Conservation (phyloP, 2,329 filamentous ascomycete species). For the Calonectria pseudoturangicola region DNA sequence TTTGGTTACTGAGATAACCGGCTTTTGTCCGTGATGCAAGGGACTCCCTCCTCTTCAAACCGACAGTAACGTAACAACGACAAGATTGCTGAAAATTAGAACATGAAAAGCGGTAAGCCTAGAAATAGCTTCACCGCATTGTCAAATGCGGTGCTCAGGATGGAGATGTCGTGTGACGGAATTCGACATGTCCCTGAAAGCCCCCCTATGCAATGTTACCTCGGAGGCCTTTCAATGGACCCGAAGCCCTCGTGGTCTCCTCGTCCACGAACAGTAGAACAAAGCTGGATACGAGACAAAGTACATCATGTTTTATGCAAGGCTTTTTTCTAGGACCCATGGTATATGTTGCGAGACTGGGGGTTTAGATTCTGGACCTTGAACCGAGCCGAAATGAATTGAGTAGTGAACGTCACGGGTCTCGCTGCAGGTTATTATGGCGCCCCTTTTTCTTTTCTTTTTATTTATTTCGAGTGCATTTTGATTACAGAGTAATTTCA, state of each 20-base stretch:
- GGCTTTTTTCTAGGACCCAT: neutral
- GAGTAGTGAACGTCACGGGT: neutral
- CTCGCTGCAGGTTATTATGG: neutral
- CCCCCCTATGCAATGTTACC: neutral
- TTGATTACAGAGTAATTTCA: neutral
- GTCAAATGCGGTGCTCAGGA: neutral
- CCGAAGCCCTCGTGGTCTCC: neutral
- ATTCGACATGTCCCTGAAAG: neutral
- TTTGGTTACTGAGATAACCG: neutral
- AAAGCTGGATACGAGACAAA: slow-evolving; percentile 14
- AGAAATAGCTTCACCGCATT: neutral
- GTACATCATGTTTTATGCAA: neutral
- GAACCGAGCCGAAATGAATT: neutral
- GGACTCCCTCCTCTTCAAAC: neutral
- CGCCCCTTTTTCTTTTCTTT: no score
- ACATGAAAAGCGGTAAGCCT: neutral
- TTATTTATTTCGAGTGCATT: no score
- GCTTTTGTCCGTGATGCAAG: neutral
- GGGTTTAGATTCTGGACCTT: neutral
- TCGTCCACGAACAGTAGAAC: neutral
- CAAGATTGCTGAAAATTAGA: neutral
- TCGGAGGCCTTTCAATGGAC: neutral
- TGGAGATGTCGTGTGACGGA: neutral
- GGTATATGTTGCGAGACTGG: neutral
- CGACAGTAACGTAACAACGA: neutral